These are phyloP conservation scores for button mushroom (Agaricus bisporus) DNA, from an alignment of 768 basidiomycete genomes.

Conservation along the genomic window DNA sequence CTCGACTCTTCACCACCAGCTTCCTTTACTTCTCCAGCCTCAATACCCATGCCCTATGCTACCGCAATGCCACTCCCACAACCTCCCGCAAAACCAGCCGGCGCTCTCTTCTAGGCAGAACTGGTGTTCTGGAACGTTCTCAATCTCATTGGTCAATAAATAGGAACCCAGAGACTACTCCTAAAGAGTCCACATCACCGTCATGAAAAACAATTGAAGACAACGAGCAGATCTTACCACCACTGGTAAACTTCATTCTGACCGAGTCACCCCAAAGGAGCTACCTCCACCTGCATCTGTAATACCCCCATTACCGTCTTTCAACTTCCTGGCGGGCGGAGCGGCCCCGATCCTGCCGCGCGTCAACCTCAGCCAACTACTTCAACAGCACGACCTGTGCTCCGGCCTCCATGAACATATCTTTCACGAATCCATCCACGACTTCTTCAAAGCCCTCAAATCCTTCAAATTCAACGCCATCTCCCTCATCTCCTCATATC, in stretches of 20 bases:
- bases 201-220: constrained; percentile 3
- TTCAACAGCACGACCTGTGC: too few species aligned
- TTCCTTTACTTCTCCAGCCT: constrained; percentile 33
- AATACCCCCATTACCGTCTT: background rate
- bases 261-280: background rate
- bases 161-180: constrained; percentile 1
- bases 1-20: constrained; percentile 49
- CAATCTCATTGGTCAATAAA: background rate
- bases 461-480: too few species aligned
- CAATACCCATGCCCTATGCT: constrained; percentile 21
- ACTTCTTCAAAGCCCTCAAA: too few species aligned
- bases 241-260: background rate
- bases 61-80: constrained; percentile 6
- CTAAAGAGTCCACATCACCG: constrained; percentile 1
- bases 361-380: too few species aligned
- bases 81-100: constrained; percentile 22
- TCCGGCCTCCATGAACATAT: too few species aligned
- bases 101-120: constrained; percentile 14
- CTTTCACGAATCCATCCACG: too few species aligned
- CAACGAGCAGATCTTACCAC: background rate
- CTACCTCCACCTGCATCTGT: background rate
- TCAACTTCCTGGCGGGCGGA: too few species aligned
- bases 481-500: too few species aligned
- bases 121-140: constrained; percentile 2
- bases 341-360: too few species aligned